Conservation (phyloP, 306 rosid species). For the Citrullus mucosospermus region DNA sequence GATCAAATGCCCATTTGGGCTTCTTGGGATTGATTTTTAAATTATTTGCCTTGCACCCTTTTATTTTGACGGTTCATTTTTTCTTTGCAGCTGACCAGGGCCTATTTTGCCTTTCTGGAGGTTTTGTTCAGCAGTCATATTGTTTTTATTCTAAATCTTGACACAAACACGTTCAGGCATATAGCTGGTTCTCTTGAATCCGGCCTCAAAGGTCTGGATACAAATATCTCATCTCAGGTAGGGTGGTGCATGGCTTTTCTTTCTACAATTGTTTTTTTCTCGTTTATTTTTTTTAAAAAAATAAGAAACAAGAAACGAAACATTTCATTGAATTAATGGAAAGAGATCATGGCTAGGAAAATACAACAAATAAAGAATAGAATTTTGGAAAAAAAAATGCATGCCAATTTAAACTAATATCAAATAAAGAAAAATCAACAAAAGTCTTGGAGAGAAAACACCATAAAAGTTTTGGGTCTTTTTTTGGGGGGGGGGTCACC, state of each 20-base stretch:
- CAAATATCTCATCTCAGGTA: slow-evolving; percentile 92
- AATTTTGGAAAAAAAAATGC: no score
- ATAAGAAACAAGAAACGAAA: no score
- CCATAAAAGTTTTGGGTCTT: no score
- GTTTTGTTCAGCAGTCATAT: slow-evolving; percentile 85
- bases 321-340: no score
- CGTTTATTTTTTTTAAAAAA: no score
- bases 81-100: slow-evolving; percentile 74
- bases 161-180: slow-evolving; percentile 74
- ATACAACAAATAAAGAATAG: no score
- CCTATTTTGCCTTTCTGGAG: slow-evolving; percentile 93
- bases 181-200: slow-evolving; percentile 94
- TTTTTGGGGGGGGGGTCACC: no score
- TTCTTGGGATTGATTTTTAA: neutral
- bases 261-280: neutral
- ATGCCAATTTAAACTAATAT: no score
- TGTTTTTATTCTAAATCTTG: slow-evolving; percentile 64
- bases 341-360: no score
- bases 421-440: no score
- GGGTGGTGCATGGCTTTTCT: slow-evolving; percentile 8
- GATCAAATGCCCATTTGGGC: no score
- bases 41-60: neutral
- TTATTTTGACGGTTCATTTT: neutral
- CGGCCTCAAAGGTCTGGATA: slow-evolving; percentile 94
- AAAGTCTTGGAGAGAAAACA: no score